A percentile compares a stretch with the other conserved stretches of the same genome.
These are phyloP conservation scores for Mycena filopes DNA, from an alignment of 768 basidiomycete genomes.

Conservation along the genomic window DNA sequence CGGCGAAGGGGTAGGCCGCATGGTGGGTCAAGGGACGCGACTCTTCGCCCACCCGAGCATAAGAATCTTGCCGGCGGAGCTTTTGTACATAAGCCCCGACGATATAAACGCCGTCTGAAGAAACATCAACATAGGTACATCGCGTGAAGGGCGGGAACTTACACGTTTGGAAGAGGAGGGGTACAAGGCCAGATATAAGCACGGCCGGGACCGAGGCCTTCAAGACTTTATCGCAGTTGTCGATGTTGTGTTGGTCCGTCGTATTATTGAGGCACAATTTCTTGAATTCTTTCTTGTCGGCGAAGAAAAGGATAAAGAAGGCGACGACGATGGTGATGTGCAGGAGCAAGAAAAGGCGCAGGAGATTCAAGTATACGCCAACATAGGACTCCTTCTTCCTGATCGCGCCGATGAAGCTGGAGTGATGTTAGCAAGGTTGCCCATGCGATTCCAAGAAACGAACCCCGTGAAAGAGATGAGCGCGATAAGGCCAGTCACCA, in stretches of 20 bases:
- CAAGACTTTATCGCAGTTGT: conserved; percentile 44
- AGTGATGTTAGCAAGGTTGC: neutral
- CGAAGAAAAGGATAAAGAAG: conserved; percentile 44
- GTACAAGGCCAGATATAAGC: conserved; percentile 46
- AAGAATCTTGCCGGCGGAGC: conserved; percentile 38
- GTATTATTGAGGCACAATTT: conserved; percentile 44
- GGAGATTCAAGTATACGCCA: conserved; percentile 40
- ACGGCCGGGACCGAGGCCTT: conserved; percentile 41
- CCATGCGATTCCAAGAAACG: neutral
- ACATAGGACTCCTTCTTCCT: conserved; percentile 51
- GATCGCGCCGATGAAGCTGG: conserved; percentile 53
- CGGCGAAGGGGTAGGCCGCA: conserved; percentile 11
- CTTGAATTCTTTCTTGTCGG: conserved; percentile 44
- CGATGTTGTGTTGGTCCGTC: conserved; percentile 37
- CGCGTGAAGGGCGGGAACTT: conserved; percentile 30
- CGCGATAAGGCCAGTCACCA: conserved; percentile 45
- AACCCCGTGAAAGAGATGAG: conserved; percentile 37
- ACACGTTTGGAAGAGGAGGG: conserved; percentile 52
- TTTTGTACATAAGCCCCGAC: conserved; percentile 48
- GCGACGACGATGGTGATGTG: conserved; percentile 18
- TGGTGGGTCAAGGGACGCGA: conserved; percentile 16
- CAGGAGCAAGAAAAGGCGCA: conserved; percentile 12
- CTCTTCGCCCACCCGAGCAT: conserved; percentile 12
- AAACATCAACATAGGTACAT: conserved; percentile 2
- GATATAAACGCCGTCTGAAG: conserved; percentile 51